Percentiles rank a stretch among this genome's conserved stretches.
These are phyloP conservation scores for Shiraia bambusicola DNA, from an alignment of 2,329 filamentous ascomycete species.

Conservation along the genomic window DNA sequence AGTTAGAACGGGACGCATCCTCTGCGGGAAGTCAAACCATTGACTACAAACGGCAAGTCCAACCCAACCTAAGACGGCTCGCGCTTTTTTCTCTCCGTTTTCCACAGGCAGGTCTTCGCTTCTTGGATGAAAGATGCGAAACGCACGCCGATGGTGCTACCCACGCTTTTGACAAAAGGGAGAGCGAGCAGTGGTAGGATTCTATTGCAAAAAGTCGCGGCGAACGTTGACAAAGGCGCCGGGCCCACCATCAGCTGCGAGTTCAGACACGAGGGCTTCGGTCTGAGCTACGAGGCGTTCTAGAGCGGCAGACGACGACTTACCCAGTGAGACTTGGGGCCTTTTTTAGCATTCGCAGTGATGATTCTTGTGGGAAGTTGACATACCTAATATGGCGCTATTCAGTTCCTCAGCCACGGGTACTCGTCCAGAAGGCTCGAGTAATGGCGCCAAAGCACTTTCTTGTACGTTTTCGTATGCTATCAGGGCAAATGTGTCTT, in stretches of 20 bases:
- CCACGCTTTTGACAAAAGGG: too few relatives aligned
- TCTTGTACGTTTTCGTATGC: slow-evolving; percentile 81
- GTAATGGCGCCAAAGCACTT: slow-evolving; percentile 73
- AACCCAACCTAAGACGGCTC: too few relatives aligned
- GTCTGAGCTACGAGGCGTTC: slow-evolving; percentile 87
- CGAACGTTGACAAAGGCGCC: slow-evolving; percentile 77
- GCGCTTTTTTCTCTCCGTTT: too few relatives aligned
- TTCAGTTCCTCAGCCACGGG: slow-evolving; percentile 91
- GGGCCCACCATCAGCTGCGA: slow-evolving; percentile 75
- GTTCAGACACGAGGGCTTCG: slow-evolving; percentile 77
- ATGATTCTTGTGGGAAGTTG: not conserved
- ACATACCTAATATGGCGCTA: slow-evolving; percentile 78
- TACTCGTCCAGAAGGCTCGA: slow-evolving; percentile 73
- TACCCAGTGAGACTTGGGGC: slow-evolving; percentile 78
- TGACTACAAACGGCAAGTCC: too few relatives aligned
- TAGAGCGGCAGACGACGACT: slow-evolving; percentile 81
- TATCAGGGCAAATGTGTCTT: slow-evolving; percentile 84
- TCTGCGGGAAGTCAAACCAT: too few relatives aligned
- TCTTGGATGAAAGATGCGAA: too few relatives aligned
- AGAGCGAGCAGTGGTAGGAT: not conserved
- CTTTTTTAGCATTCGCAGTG: slow-evolving; percentile 33
- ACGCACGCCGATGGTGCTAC: too few relatives aligned
- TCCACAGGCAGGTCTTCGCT: too few relatives aligned
- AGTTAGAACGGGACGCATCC: too few relatives aligned
- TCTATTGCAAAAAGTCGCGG: slow-evolving; percentile 37